Evolutionary conservation across 352 stramenopile genomes (phyloP).

Genomic region (Globisporangium irregulare): DNA sequence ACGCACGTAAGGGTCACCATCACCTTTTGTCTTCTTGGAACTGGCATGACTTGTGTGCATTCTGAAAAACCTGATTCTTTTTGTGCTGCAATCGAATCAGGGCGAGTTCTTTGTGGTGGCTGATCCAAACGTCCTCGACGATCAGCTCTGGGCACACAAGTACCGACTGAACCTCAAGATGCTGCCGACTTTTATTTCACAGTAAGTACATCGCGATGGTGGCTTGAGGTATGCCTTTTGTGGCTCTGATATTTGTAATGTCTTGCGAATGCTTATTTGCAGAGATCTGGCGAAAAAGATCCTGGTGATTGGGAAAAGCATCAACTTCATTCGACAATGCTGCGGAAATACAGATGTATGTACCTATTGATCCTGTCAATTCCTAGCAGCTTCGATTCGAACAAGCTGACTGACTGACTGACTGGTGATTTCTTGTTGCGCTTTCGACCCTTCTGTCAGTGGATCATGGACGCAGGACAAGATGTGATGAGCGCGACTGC

Average conservation of each 20-base stretch:
- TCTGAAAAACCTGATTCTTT: background rate
- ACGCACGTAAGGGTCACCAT: constrained; percentile 51
- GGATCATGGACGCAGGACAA: constrained; percentile 68
- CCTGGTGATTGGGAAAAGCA: constrained; percentile 96
- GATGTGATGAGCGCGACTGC: constrained; percentile 38
- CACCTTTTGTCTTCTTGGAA: background rate
- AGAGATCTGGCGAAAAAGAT: constrained; percentile 92
- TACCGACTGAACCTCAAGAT: constrained; percentile 84
- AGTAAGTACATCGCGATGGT: constrained; percentile 30
- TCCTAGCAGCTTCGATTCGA: background rate
- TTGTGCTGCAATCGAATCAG: constrained; percentile 25
- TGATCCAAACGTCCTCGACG: constrained; percentile 65
- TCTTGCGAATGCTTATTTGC: background rate
- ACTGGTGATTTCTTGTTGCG: background rate
- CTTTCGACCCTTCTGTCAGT: constrained; percentile 27
- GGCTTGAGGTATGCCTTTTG: background rate
- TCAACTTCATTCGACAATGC: constrained; percentile 98
- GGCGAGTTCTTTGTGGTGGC: constrained; percentile 87
- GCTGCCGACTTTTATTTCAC: constrained; percentile 85
- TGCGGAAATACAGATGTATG: constrained; percentile 89
- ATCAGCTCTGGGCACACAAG: constrained; percentile 85
- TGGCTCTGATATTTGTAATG: background rate
- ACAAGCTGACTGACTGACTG: constrained; percentile 4
- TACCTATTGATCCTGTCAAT: background rate
- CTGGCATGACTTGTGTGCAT: background rate